phyloP scores from a whole-genome alignment of 169 alveolate species.

The Babesia divergens region DNA sequence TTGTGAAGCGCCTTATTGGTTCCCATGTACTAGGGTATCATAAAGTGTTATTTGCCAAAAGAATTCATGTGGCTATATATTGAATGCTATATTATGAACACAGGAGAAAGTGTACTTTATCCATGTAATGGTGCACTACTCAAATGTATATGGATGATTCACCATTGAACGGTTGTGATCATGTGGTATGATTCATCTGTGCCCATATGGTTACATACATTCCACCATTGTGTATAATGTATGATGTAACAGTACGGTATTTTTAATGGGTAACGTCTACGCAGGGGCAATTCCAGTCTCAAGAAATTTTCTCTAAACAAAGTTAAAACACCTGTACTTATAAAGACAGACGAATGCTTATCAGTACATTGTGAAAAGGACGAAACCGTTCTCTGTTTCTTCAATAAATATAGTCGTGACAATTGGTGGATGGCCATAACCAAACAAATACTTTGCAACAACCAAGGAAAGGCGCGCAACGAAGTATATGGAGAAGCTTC shows the following conservation, averaged over 20 bases:
- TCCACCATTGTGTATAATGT: neutral
- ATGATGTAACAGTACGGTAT: neutral
- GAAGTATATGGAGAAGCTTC: conserved; percentile 63
- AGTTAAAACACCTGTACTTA: conserved; percentile 44
- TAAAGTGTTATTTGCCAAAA: too few species aligned
- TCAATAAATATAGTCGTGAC: conserved; percentile 45
- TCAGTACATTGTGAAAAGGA: conserved; percentile 6
- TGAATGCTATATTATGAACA: too few species aligned
- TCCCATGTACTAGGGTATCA: too few species aligned
- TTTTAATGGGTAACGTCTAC: neutral
- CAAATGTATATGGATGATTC: neutral
- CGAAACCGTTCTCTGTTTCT: conserved; percentile 15
- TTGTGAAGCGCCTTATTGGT: too few species aligned
- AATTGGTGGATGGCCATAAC: conserved; percentile 63
- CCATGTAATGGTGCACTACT: neutral
- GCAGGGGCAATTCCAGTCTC: conserved; percentile 57
- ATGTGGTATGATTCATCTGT: neutral
- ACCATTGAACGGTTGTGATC: neutral
- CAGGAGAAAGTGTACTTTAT: neutral
- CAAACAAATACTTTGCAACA: conserved; percentile 54
- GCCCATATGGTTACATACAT: neutral
- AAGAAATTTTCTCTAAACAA: conserved; percentile 10
- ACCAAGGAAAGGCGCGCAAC: conserved; percentile 41
- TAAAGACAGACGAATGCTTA: conserved; percentile 48
- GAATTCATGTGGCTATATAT: too few species aligned